Evolutionary conservation across 2,329 filamentous ascomycete genomes (phyloP).

Genomic region (Alternaria consortialis): DNA sequence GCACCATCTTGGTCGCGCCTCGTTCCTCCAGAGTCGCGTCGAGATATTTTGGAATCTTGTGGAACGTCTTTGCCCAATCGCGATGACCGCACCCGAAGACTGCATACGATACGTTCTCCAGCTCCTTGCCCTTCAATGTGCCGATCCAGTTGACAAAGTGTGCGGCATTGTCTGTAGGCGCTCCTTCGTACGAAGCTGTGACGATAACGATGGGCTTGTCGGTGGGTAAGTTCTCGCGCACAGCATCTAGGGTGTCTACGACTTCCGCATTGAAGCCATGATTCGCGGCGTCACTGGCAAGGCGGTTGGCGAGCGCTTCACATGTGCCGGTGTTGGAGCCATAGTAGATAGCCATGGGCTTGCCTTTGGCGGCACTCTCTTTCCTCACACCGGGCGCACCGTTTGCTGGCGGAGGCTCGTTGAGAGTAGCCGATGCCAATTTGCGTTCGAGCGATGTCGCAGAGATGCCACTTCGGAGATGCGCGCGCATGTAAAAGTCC

Average conservation of each 20-base stretch:
- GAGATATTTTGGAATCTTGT: constrained; percentile 52
- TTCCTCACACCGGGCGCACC: constrained; percentile 18
- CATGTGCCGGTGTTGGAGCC: constrained; percentile 56
- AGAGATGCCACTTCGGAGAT: constrained; percentile 42
- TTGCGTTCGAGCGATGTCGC: constrained; percentile 44
- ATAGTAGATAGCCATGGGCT: constrained; percentile 50
- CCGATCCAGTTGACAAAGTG: constrained; percentile 54
- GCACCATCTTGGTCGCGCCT: constrained; percentile 44
- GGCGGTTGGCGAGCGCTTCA: constrained; percentile 52
- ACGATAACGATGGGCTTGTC: constrained; percentile 52
- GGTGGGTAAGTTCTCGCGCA: constrained; percentile 45
- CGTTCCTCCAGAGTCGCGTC: constrained; percentile 41
- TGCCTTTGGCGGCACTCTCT: constrained; percentile 30
- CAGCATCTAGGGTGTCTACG: constrained; percentile 48
- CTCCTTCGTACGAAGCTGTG: constrained; percentile 55
- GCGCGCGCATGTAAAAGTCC: constrained; percentile 51
- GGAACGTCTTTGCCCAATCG: constrained; percentile 55
- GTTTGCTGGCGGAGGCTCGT: constrained; percentile 21
- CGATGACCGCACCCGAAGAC: constrained; percentile 55
- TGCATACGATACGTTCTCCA: constrained; percentile 50
- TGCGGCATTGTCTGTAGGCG: constrained; percentile 55
- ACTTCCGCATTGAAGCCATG: constrained; percentile 50
- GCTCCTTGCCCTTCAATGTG: constrained; percentile 35
- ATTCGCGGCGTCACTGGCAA: constrained; percentile 47
- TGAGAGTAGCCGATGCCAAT: constrained; percentile 34